phyloP scores from a whole-genome alignment of 1,284 basidiomycete species.

The Flammula alnicola region DNA sequence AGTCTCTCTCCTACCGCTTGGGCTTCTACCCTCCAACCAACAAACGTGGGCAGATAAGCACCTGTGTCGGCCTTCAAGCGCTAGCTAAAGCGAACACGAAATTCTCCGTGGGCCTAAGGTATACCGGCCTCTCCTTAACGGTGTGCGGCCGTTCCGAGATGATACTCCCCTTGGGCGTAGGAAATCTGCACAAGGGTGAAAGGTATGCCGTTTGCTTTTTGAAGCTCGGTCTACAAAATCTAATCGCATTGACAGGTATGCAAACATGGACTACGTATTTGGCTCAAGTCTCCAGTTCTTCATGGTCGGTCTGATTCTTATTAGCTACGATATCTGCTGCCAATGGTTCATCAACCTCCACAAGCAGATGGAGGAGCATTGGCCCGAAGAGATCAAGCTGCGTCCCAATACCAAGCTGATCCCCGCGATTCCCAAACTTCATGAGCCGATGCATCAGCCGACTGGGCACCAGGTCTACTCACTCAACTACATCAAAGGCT shows the following conservation, averaged over 20 bases:
- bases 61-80: slow-evolving; percentile 13
- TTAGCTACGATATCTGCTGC: slow-evolving; percentile 17
- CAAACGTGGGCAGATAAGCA: slow-evolving; percentile 3
- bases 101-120: slow-evolving; percentile 10
- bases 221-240: neutral
- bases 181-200: slow-evolving; percentile 21
- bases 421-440: slow-evolving; percentile 14
- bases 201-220: slow-evolving; percentile 2
- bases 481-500: slow-evolving; percentile 6
- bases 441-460: slow-evolving; percentile 9
- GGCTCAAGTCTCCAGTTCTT: neutral
- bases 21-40: neutral
- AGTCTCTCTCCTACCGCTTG: neutral
- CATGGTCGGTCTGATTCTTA: neutral
- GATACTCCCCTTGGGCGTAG: slow-evolving; percentile 9
- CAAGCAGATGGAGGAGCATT: no score
- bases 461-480: neutral
- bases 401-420: neutral
- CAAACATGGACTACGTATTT: slow-evolving; percentile 26
- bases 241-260: slow-evolving; percentile 15
- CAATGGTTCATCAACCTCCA: slow-evolving; percentile 17
- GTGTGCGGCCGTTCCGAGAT: slow-evolving; percentile 17
- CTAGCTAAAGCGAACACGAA: slow-evolving; percentile 10
- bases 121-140: slow-evolving; percentile 7
- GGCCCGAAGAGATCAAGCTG: no score